phyloP scores from a whole-genome alignment of 78 protist species.

The Capsaspora owczarzaki region DNA sequence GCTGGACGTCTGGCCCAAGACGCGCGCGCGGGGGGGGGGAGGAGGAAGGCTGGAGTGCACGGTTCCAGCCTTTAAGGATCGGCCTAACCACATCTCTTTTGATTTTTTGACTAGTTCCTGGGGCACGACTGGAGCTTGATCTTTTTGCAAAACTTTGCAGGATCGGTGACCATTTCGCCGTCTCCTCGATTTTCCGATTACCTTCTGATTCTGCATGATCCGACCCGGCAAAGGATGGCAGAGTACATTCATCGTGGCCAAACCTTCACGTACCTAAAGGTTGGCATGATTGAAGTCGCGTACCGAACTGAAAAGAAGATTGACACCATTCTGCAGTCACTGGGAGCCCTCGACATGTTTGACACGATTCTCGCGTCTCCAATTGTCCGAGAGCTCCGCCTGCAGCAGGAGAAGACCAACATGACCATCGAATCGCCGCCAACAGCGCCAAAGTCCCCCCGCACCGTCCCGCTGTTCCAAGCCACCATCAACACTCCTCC shows the following conservation, averaged over 20 bases:
- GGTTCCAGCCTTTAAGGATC: neutral
- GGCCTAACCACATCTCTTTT: neutral
- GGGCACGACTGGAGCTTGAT: constrained; percentile 6
- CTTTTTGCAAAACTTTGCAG: constrained; percentile 12
- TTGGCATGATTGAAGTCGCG: neutral
- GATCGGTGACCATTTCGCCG: constrained; percentile 52
- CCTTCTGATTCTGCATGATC: neutral
- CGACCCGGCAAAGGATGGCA: neutral
- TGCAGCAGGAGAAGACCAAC: too few species aligned
- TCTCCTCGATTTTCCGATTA: neutral
- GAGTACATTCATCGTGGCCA: neutral
- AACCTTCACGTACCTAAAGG: neutral
- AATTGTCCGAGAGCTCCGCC: too few species aligned
- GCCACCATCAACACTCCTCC: too few species aligned
- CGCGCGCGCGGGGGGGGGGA: too few species aligned
- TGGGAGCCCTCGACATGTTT: too few species aligned
- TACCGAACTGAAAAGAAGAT: neutral
- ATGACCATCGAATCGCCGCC: too few species aligned
- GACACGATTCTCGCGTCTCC: neutral
- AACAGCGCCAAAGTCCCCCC: neutral
- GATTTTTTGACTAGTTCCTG: neutral
- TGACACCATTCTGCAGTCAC: neutral
- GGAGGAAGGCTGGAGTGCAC: neutral
- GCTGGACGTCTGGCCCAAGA: too few species aligned
- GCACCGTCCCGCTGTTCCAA: too few species aligned